Conservation (phyloP, 176 grass and related monocot species). For the Aegilops umbellulata region DNA sequence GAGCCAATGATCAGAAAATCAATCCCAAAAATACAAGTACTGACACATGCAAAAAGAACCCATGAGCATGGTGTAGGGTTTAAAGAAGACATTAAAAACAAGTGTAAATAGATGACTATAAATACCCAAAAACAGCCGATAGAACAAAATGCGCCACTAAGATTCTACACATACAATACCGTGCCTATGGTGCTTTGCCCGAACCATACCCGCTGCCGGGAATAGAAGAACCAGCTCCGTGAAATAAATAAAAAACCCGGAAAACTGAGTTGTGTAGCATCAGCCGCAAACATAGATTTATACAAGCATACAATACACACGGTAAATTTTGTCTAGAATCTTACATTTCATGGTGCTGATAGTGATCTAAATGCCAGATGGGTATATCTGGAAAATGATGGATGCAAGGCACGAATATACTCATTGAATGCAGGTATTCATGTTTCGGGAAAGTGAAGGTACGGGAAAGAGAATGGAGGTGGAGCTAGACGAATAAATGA, state of each 20-base stretch:
- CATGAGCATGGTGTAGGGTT: not conserved
- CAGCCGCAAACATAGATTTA: too few relatives aligned
- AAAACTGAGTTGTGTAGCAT: not conserved
- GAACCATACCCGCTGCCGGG: too few relatives aligned
- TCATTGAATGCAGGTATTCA: not conserved
- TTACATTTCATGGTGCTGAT: not conserved
- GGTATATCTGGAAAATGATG: not conserved
- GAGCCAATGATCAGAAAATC: not conserved
- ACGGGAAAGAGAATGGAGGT: conserved; percentile 6
- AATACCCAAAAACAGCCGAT: too few relatives aligned
- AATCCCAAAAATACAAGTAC: not conserved
- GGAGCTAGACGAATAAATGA: conserved; percentile 40
- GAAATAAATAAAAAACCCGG: too few relatives aligned
- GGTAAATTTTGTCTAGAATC: not conserved
- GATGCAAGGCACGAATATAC: not conserved
- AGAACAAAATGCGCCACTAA: too few relatives aligned
- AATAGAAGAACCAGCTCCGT: too few relatives aligned
- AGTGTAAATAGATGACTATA: too few relatives aligned
- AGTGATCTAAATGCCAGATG: not conserved
- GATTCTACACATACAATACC: too few relatives aligned
- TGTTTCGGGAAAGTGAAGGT: conserved; percentile 4
- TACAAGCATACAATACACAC: not conserved
- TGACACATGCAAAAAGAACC: not conserved
- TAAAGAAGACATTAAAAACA: too few relatives aligned
- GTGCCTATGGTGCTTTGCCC: too few relatives aligned